Conservation (phyloP, 495 filamentous ascomycete genomes). For the Hypoxylon fragiforme region DNA sequence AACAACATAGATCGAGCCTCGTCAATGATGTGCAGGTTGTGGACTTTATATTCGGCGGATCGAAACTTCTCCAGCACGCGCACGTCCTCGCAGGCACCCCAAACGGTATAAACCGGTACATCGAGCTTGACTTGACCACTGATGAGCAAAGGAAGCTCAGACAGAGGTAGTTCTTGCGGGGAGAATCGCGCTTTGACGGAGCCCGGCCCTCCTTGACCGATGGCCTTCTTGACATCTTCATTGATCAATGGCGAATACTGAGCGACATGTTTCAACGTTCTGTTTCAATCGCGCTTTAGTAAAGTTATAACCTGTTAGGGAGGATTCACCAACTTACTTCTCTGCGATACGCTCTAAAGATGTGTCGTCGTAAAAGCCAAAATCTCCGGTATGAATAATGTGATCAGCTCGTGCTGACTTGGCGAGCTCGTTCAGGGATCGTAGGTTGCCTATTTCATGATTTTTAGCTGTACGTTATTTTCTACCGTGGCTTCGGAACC, state of each 20-base stretch:
- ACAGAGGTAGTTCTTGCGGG: constrained; percentile 83
- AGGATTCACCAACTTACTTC: constrained; percentile 69
- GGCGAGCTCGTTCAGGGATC: constrained; percentile 94
- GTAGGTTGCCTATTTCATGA: constrained; percentile 73
- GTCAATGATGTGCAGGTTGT: constrained; percentile 97
- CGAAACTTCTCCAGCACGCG: constrained; percentile 97
- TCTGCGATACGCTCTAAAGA: constrained; percentile 97
- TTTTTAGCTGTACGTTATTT: constrained; percentile 20
- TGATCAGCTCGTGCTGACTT: constrained; percentile 90
- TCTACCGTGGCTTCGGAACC: background rate
- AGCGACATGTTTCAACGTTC: constrained; percentile 95
- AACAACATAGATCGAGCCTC: constrained; percentile 93
- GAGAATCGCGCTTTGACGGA: constrained; percentile 81
- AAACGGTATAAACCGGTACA: constrained; percentile 97
- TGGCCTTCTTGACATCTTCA: constrained; percentile 83
- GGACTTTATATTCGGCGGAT: constrained; percentile 96
- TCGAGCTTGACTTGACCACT: constrained; percentile 85
- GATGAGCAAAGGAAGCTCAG: constrained; percentile 90
- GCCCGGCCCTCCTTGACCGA: constrained; percentile 59
- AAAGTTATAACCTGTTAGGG: constrained; percentile 8
- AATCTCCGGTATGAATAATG: constrained; percentile 98
- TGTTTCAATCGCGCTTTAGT: constrained; percentile 43
- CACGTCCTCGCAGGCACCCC: constrained; percentile 99
- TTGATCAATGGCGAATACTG: constrained; percentile 96
- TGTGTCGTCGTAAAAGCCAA: constrained; percentile 97